A percentile compares a stretch with the other conserved stretches of the same genome.
These are phyloP conservation scores for Arabidopsis lyrata DNA, from an alignment of 441 rosid species.

Conservation along the genomic window DNA sequence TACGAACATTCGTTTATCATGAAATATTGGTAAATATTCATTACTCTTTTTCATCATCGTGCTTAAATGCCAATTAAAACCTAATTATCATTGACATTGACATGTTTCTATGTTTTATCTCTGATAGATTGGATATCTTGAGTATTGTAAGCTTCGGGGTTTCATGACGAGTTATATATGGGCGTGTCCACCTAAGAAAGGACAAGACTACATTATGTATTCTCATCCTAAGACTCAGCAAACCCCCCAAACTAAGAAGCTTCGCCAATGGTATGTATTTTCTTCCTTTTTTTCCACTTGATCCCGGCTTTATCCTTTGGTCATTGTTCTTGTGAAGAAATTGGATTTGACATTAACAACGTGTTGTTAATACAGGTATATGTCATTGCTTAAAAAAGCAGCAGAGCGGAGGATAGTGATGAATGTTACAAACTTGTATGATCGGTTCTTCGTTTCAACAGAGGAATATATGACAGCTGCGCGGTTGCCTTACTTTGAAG, in stretches of 20 bases:
- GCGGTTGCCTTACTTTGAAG: constrained; percentile 84
- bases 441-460: constrained; percentile 62
- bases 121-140: constrained; percentile 78
- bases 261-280: constrained; percentile 67
- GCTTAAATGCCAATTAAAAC: not conserved
- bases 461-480: constrained; percentile 66
- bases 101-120: constrained; percentile 4
- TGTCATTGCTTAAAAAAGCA: constrained; percentile 66
- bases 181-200: constrained; percentile 87
- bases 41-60: not conserved
- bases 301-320: not conserved
- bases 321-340: constrained; percentile 17
- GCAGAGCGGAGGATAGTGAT: constrained; percentile 55
- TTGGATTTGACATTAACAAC: constrained; percentile 34
- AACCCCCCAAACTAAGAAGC: constrained; percentile 77
- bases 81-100: constrained; percentile 2
- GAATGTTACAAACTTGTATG: constrained; percentile 62
- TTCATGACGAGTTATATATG: constrained; percentile 76
- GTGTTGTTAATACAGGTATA: constrained; percentile 53
- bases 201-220: constrained; percentile 78
- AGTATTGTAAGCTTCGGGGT: constrained; percentile 78
- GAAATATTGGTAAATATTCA: constrained; percentile 61
- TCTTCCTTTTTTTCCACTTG: not conserved
- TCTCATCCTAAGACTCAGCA: constrained; percentile 84
- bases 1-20: constrained; percentile 77